Evolutionary conservation across 305 asterid species (phyloP), one percentile per base, ranked within the genome.

Genomic region (Withania somnifera): DNA sequence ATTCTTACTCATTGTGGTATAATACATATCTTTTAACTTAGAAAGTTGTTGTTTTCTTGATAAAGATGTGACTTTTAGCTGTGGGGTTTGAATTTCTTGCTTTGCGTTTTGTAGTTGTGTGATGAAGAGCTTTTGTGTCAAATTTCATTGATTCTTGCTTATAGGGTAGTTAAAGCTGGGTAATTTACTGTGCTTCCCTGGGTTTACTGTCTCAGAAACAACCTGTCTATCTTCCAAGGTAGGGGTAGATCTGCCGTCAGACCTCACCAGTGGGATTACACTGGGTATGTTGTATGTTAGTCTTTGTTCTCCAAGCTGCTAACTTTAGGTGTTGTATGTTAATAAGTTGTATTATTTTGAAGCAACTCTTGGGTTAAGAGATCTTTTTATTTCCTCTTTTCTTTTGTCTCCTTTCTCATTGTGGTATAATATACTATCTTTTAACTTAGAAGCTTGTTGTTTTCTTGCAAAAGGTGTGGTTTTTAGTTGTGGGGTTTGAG

Each of bases 1-100:
- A n/a, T 80, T 78, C 78, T 57, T 89, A 80, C 85, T 89, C 78
- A 68, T 82, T 84, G 83, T 90, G 96, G 96, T 93, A 84, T 84
- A 77, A 51, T 3, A 69, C 7, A 11, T 42, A 2, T 68, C 54
- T 69, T 69, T 42, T 20, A 30, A 30, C 34, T 30, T 30, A 30
- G 3, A 30, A 30, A 36, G 7, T 6, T 36, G 6, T 36, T 75
- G 8, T 71, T 20, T 68, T 61, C 53, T 45, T 79, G 8, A 67
- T 34, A 22, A 45, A 47, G 63, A 51, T 53, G 28, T 14, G 73
- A 38, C 40, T 84, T 83, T 67, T 81, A 58, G 69, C 45, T 17
- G 84, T 71, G 86, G 86, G 81, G 63, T 85, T 64, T 84, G 4
- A 66, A 66, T 53, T 85, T 78, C 68, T 36, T 86, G 67, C 84